Percentiles rank a stretch among this genome's conserved stretches.
phyloP scores from a whole-genome alignment of 768 basidiomycete genomes.

The Coprinellus micaceus region DNA sequence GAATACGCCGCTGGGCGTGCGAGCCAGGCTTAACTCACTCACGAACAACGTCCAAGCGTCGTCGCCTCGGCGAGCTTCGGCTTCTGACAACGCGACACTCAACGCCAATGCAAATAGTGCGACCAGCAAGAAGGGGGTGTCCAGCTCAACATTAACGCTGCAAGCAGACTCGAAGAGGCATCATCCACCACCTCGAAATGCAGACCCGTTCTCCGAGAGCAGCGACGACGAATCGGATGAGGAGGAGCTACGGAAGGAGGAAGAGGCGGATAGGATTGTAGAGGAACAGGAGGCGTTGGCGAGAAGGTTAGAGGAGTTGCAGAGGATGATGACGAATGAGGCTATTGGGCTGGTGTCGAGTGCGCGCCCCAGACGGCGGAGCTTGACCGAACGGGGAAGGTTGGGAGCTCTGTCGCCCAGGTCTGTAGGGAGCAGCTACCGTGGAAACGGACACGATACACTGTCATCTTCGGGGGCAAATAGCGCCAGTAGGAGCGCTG shows the following conservation, averaged over 20 bases:
- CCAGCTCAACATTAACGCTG: constrained; percentile 71
- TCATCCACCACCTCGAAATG: constrained; percentile 24
- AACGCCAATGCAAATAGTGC: too few species aligned
- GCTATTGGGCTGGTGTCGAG: constrained; percentile 63
- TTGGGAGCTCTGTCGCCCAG: constrained; percentile 30
- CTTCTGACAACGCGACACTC: too few species aligned
- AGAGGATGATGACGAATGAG: constrained; percentile 72
- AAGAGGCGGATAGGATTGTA: constrained; percentile 61
- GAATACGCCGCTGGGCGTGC: constrained; percentile 57
- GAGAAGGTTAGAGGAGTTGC: constrained; percentile 63
- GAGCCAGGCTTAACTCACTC: constrained; percentile 69
- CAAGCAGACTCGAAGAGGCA: constrained; percentile 44
- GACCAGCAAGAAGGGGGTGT: constrained; percentile 56
- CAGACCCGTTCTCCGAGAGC: constrained; percentile 51
- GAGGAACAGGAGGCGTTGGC: constrained; percentile 69
- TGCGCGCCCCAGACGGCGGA: constrained; percentile 23
- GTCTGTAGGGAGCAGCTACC: constrained; percentile 30
- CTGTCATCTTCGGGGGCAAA: too few species aligned
- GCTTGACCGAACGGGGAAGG: constrained; percentile 47
- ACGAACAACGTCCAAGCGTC: constrained; percentile 49
- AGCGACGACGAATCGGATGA: constrained; percentile 59
- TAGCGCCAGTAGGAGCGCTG: too few species aligned
- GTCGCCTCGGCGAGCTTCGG: too few species aligned
- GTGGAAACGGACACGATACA: constrained; percentile 33
- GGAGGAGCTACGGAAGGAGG: constrained; percentile 53